Percentiles rank a stretch among this genome's conserved stretches.
Conservation (phyloP, 352 stramenopile species). For the Phytophthora kernoviae region DNA sequence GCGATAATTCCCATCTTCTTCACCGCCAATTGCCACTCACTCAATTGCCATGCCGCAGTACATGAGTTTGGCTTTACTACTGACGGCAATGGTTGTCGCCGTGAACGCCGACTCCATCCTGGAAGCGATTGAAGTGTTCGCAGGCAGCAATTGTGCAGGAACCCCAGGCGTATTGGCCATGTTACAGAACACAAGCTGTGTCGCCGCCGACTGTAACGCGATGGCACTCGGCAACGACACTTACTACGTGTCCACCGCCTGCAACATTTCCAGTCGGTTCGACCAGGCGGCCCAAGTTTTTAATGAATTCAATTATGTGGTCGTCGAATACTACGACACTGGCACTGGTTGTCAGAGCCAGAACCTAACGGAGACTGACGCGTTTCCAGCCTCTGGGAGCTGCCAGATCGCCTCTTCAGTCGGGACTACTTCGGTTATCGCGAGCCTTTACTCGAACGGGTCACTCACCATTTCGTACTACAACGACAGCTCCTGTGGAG, state of each 20-base stretch:
- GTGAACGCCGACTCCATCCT: slow-evolving; percentile 7
- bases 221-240: slow-evolving; percentile 20
- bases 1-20: too few species aligned
- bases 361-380: slow-evolving; percentile 6
- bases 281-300: slow-evolving; percentile 11
- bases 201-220: slow-evolving; percentile 6
- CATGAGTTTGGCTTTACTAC: neutral
- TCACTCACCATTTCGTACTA: slow-evolving; percentile 19
- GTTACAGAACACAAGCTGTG: slow-evolving; percentile 7
- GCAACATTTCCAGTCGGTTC: slow-evolving; percentile 15
- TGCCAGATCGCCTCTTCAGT: slow-evolving; percentile 23
- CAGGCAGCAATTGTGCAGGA: slow-evolving; percentile 19
- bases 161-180: slow-evolving; percentile 22
- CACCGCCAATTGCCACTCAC: neutral
- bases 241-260: slow-evolving; percentile 12
- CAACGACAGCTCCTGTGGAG: slow-evolving; percentile 16
- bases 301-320: slow-evolving; percentile 20
- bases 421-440: slow-evolving; percentile 15
- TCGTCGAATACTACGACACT: slow-evolving; percentile 24
- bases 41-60: neutral
- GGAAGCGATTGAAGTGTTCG: slow-evolving; percentile 19
- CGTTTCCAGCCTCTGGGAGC: slow-evolving; percentile 13
- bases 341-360: slow-evolving; percentile 6
- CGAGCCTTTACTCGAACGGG: slow-evolving; percentile 20
- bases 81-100: neutral